Evolutionary conservation across 192 early-diverging fungal species (phyloP).

Genomic region (Coemansia sp.): DNA sequence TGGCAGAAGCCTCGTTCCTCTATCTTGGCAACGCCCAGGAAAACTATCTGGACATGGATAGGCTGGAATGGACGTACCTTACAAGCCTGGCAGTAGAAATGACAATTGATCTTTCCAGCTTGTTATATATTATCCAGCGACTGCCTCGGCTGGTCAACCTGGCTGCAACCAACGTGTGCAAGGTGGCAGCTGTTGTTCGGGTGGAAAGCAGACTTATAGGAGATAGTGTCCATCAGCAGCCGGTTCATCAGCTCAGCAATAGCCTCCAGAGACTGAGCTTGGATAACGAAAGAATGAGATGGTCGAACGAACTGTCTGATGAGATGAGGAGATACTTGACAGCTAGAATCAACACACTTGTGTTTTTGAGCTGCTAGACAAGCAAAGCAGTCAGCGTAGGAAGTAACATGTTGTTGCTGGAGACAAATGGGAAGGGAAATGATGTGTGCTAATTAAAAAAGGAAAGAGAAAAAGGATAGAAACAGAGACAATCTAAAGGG

Average conservation of each 20-base stretch:
- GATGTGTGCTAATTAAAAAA: not conserved
- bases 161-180: constrained; percentile 1
- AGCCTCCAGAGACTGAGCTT: not conserved
- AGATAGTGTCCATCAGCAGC: not conserved
- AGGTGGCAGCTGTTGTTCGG: not conserved
- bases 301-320: not conserved
- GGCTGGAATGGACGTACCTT: constrained; percentile 1
- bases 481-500: constrained; percentile 10
- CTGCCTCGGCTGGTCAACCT: not conserved
- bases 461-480: not conserved
- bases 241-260: not conserved
- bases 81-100: not conserved
- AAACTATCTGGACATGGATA: constrained; percentile 3
- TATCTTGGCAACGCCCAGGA: not conserved
- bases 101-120: not conserved
- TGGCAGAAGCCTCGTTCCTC: constrained; percentile 2
- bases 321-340: not conserved
- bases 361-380: not conserved
- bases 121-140: not conserved
- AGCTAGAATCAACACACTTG: not conserved
- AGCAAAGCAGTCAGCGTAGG: not conserved
- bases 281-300: constrained; percentile 1
- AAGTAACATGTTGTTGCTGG: too few species aligned
- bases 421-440: too few species aligned
- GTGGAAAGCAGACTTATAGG: not conserved